A percentile compares a stretch with the other conserved stretches of the same genome.
Conservation (phyloP, 352 stramenopile genomes). For the Phytophthora aleatoria region DNA sequence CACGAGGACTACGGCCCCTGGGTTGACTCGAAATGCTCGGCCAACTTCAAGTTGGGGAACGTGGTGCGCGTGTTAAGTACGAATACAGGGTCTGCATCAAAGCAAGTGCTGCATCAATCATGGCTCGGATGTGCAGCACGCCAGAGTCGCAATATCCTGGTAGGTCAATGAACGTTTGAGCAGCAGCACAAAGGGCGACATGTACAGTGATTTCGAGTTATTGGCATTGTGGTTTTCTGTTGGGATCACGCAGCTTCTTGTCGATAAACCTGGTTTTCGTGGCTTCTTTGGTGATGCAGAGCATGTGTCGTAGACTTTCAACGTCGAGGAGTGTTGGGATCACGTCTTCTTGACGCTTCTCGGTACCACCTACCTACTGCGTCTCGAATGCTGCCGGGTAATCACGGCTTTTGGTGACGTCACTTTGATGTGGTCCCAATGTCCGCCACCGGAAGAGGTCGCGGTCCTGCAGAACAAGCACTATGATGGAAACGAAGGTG, state of each 20-base stretch:
- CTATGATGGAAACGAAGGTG: not conserved
- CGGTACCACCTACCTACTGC: no score
- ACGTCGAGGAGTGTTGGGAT: not conserved
- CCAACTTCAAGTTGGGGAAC: constrained; percentile 40
- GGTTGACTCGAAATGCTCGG: not conserved
- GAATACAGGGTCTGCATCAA: constrained; percentile 21
- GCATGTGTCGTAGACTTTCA: not conserved
- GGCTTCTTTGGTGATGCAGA: no score
- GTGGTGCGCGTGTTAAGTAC: constrained; percentile 23
- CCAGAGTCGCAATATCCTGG: not conserved
- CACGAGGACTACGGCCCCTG: not conserved
- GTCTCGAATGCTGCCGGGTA: no score
- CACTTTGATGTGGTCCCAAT: not conserved
- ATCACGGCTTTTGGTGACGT: not conserved
- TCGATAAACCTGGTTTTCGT: not conserved
- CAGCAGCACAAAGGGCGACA: no score
- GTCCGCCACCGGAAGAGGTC: not conserved
- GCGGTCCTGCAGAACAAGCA: not conserved
- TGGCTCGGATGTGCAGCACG: constrained; percentile 1
- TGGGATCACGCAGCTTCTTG: no score
- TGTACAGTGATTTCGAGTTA: no score
- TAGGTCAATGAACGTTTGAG: not conserved
- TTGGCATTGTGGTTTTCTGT: no score
- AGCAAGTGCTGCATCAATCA: constrained; percentile 11
- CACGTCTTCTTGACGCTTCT: not conserved